These are phyloP conservation scores for Monilinia aucupariae DNA, from an alignment of 2,329 filamentous ascomycete species.

Conservation along the genomic window DNA sequence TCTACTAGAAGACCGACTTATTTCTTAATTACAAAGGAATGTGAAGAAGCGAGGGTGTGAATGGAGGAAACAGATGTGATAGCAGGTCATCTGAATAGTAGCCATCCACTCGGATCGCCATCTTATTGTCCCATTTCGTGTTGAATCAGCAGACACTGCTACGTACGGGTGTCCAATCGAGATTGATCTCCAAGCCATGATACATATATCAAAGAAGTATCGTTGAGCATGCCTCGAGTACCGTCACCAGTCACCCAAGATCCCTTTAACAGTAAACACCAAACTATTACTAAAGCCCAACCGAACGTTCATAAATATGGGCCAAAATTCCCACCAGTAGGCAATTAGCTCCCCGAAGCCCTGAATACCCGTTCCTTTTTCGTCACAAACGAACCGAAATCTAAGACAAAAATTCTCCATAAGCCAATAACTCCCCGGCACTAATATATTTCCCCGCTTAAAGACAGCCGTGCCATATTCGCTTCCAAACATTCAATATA, in stretches of 20 bases:
- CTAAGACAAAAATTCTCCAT: neutral
- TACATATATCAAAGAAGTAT: neutral
- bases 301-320: neutral
- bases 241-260: neutral
- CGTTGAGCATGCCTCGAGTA: neutral
- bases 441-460: neutral
- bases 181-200: neutral
- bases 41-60: neutral
- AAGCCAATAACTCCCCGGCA: neutral
- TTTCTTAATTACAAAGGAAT: neutral
- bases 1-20: neutral
- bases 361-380: neutral
- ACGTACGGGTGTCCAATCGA: neutral
- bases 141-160: neutral
- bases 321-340: neutral
- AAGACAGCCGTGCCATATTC: conserved; percentile 1
- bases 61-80: neutral
- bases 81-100: neutral
- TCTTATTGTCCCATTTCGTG: neutral
- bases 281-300: neutral
- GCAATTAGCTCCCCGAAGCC: neutral
- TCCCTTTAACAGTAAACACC: neutral
- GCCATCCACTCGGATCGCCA: neutral
- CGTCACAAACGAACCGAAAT: neutral
- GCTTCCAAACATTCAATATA: conserved; percentile 17